These are phyloP conservation scores for Lentinula novae-zelandiae DNA, from an alignment of 1,284 basidiomycete genomes.

Conservation along the genomic window DNA sequence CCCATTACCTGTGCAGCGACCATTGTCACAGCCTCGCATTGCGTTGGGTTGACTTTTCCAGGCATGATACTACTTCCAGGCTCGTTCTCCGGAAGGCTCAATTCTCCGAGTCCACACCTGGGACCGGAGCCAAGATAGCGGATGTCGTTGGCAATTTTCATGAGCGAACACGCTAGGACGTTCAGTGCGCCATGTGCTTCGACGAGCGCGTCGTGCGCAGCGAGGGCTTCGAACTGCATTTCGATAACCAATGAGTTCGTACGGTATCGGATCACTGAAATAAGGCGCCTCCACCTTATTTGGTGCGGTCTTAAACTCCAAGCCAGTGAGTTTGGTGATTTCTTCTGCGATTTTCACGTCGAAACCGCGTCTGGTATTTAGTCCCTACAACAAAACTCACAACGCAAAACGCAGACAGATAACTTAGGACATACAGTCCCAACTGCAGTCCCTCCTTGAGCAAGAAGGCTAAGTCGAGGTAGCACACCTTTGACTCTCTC, in stretches of 20 bases:
- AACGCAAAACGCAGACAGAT: neutral
- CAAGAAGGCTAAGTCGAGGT: constrained; percentile 86
- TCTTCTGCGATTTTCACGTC: constrained; percentile 93
- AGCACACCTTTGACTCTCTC: constrained; percentile 81
- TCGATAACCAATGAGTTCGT: neutral
- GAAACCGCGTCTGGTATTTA: constrained; percentile 97
- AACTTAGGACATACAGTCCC: constrained; percentile 70
- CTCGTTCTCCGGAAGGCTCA: constrained; percentile 96
- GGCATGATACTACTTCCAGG: constrained; percentile 99
- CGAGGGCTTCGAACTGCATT: constrained; percentile 89
- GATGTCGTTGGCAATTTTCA: constrained; percentile 99
- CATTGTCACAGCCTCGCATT: constrained; percentile 99
- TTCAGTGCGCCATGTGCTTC: constrained; percentile 97
- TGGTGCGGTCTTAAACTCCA: constrained; percentile 92
- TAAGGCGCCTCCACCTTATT: constrained; percentile 77
- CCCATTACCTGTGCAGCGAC: constrained; percentile 98
- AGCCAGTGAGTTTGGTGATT: constrained; percentile 88
- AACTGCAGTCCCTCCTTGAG: constrained; percentile 98
- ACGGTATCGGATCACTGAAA: constrained; percentile 11
- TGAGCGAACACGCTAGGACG: constrained; percentile 89
- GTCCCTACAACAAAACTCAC: constrained; percentile 50
- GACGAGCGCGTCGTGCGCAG: constrained; percentile 96
- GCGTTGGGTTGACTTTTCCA: constrained; percentile 99
- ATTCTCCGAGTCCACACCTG: constrained; percentile 94
- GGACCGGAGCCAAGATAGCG: constrained; percentile 97